Evolutionary conservation across 352 stramenopile species (phyloP).

Genomic region (Peronospora farinosa): DNA sequence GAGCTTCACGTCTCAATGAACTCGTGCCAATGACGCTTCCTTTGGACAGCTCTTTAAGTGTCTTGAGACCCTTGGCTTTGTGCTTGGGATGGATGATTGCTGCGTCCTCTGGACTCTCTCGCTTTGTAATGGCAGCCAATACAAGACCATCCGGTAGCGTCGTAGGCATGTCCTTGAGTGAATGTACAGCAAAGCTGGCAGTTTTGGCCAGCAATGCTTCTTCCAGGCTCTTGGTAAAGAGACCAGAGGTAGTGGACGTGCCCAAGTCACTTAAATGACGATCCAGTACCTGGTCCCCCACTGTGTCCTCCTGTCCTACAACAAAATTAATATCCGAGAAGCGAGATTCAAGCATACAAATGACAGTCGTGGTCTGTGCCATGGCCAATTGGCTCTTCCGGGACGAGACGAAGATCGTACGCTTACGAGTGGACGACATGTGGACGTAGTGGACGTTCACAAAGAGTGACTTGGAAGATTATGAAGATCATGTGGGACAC

Average conservation of each 20-base stretch:
- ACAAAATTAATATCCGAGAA: constrained; percentile 71
- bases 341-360: constrained; percentile 62
- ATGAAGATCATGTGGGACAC: not conserved
- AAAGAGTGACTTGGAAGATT: too few species aligned
- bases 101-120: constrained; percentile 77
- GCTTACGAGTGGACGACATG: constrained; percentile 14
- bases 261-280: constrained; percentile 73
- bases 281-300: constrained; percentile 79
- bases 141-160: constrained; percentile 69
- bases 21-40: constrained; percentile 78
- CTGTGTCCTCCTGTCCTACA: constrained; percentile 70
- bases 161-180: constrained; percentile 87
- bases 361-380: constrained; percentile 82
- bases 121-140: constrained; percentile 74
- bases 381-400: constrained; percentile 86
- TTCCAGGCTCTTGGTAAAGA: constrained; percentile 89
- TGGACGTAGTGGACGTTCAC: not conserved
- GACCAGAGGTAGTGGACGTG: constrained; percentile 51
- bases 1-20: constrained; percentile 72
- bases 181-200: constrained; percentile 83
- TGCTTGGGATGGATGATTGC: constrained; percentile 81
- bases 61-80: constrained; percentile 53
- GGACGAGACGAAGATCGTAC: constrained; percentile 77
- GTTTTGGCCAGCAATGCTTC: constrained; percentile 57
- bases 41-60: constrained; percentile 51